Base-by-base conservation (phyloP, 106 monocot genomes). In the Phalaenopsis aphrodite region DNA sequence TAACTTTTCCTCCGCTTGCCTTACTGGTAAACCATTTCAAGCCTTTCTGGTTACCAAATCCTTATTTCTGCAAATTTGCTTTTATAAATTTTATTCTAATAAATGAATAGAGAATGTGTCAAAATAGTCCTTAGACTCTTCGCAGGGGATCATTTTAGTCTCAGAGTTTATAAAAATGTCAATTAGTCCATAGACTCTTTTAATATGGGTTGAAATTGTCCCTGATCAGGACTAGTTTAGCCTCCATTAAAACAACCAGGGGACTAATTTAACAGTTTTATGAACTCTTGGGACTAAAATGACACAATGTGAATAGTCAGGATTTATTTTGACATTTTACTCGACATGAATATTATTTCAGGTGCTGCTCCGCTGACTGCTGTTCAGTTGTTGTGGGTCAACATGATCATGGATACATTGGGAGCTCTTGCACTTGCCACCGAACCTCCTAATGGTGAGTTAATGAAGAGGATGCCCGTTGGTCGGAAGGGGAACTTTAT, bases 391-490 rank as follows among this genome's bases (percentile, higher is more conserved):
- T 89, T 97, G 30, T 97, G 97, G 97, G 97, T 97, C 16, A 94
- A 97, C 85, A 97, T 94, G 97, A 97, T 97, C 55, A 97, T 97
- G 97, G 97, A 97, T 78, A 94, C 97, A 55, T 78, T 97, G 8
- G 97, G 97, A 73, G 97, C 97, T 9, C 92, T 97, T 49, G 97
- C 97, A 56, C 85, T 97, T 79, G 97, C 97, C 2, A 97, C 97
- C 0, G 94, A 97, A 72, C 97, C 97, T 17, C 97, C 97, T 39
- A 84, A 86, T 21, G 88, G 90, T 78, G 97, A 90, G 3, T 77
- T 97, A 72, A 94, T 97, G 94, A 87, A 94, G 61, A 94, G 90
- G 73, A 47, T 81, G n/a, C 95, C 95, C 14, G 93, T 93, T 45
- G 95, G 95, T 45, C 89, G 93, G 75, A 89, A 85, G 67, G 95